phyloP scores from a whole-genome alignment of 208 protist species.

The Novymonas esmeraldas region DNA sequence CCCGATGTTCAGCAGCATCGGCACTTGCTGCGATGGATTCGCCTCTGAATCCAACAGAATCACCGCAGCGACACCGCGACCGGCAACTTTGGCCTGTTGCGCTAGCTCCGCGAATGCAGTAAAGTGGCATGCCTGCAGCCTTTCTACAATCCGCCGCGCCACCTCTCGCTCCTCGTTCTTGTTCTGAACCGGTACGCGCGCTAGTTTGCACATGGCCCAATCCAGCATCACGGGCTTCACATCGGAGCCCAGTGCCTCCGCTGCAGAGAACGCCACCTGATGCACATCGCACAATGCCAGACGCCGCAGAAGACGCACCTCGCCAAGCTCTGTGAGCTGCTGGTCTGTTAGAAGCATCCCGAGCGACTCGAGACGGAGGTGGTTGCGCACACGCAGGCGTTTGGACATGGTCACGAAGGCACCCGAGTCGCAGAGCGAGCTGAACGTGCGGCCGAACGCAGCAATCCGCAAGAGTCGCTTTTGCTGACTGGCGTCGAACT shows the following conservation, averaged over 20 bases:
- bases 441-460: constrained; percentile 94
- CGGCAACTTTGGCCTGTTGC: constrained; percentile 45
- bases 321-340: constrained; percentile 77
- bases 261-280: constrained; percentile 86
- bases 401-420: constrained; percentile 83
- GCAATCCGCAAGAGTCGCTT: constrained; percentile 91
- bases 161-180: constrained; percentile 36
- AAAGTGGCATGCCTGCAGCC: constrained; percentile 48
- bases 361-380: constrained; percentile 46
- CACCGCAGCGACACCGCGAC: constrained; percentile 54
- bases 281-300: constrained; percentile 83
- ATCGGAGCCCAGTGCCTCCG: constrained; percentile 63
- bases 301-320: constrained; percentile 70
- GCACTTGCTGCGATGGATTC: constrained; percentile 48
- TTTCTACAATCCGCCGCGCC: constrained; percentile 49
- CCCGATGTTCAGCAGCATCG: constrained; percentile 71
- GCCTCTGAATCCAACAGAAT: constrained; percentile 60
- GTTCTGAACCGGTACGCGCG: constrained; percentile 6
- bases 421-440: constrained; percentile 73
- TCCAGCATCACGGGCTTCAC: constrained; percentile 85
- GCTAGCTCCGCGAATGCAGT: constrained; percentile 65
- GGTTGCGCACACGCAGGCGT: constrained; percentile 91
- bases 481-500: constrained; percentile 81
- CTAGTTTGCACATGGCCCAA: constrained; percentile 94
- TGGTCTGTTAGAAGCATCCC: constrained; percentile 90